phyloP scores from a whole-genome alignment of 805 yeast species.

The Pichia occidentalis region DNA sequence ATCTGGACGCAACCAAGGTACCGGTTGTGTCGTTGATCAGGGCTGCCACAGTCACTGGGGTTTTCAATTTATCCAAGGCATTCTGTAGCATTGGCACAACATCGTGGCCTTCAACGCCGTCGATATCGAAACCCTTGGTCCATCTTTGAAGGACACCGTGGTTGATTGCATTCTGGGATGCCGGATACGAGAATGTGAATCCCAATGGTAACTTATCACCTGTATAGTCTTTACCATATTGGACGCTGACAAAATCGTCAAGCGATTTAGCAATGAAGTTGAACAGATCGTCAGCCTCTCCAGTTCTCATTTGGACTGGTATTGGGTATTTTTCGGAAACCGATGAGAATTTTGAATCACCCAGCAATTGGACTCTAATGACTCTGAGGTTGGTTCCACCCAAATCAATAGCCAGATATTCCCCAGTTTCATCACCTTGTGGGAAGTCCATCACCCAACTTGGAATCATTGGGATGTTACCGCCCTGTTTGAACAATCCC shows the following conservation, averaged over 20 bases:
- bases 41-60: slow-evolving; percentile 85
- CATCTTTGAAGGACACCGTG: slow-evolving; percentile 86
- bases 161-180: slow-evolving; percentile 75
- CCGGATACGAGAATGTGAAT: slow-evolving; percentile 92
- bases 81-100: slow-evolving; percentile 87
- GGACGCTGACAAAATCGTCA: slow-evolving; percentile 52
- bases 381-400: slow-evolving; percentile 98
- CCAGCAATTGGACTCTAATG: slow-evolving; percentile 77
- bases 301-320: slow-evolving; percentile 74
- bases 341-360: slow-evolving; percentile 78
- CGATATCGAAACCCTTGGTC: slow-evolving; percentile 97
- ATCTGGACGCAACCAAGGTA: slow-evolving; percentile 90
- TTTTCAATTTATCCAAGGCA: slow-evolving; percentile 54
- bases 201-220: slow-evolving; percentile 69
- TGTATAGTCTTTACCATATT: slow-evolving; percentile 56
- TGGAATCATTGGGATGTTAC: slow-evolving; percentile 94
- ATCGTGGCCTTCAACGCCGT: slow-evolving; percentile 87
- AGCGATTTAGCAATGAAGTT: slow-evolving; percentile 80
- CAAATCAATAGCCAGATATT: slow-evolving; percentile 86
- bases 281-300: slow-evolving; percentile 71
- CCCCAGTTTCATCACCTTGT: slow-evolving; percentile 85
- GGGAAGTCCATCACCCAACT: slow-evolving; percentile 96
- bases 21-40: slow-evolving; percentile 96
- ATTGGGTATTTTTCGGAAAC: slow-evolving; percentile 80
- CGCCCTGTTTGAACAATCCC: slow-evolving; percentile 71